These are phyloP conservation scores for Leptographium wingfieldii DNA, from an alignment of 2,329 filamentous ascomycete genomes.

Conservation along the genomic window DNA sequence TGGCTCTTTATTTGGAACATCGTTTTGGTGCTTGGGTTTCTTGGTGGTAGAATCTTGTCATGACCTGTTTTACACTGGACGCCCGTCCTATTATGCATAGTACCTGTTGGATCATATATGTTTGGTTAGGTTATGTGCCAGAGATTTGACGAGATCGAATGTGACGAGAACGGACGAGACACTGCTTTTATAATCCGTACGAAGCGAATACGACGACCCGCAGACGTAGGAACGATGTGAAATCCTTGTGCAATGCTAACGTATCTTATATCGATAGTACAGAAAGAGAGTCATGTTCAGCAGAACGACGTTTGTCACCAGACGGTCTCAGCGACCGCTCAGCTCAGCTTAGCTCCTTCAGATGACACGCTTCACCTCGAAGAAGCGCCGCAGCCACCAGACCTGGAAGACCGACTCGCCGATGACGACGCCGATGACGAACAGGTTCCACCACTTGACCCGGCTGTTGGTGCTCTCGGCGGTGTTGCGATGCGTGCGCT, in stretches of 20 bases:
- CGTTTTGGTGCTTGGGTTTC: background rate
- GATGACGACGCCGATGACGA: conserved; percentile 79
- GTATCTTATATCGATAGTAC: background rate
- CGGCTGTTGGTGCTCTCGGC: conserved; percentile 95
- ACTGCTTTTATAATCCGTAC: background rate
- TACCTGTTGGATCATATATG: background rate
- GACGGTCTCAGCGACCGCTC: background rate
- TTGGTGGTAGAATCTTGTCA: background rate
- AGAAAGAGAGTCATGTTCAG: background rate
- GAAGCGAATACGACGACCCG: background rate
- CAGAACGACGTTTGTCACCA: background rate
- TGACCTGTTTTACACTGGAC: background rate
- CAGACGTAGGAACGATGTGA: background rate
- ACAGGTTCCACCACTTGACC: conserved; percentile 99
- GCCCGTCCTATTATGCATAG: background rate
- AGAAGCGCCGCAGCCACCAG: conserved; percentile 98
- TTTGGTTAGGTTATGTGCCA: background rate
- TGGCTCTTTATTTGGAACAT: background rate
- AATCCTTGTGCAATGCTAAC: background rate
- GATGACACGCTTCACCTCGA: conserved; percentile 67
- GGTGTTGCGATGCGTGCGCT: conserved; percentile 94
- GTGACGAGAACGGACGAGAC: background rate
- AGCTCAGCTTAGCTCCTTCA: conserved; percentile 20
- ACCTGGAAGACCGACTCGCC: conserved; percentile 96
- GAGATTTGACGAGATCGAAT: background rate